Evolutionary conservation across 441 rosid species (phyloP).

Genomic region (Breynia disticha): DNA sequence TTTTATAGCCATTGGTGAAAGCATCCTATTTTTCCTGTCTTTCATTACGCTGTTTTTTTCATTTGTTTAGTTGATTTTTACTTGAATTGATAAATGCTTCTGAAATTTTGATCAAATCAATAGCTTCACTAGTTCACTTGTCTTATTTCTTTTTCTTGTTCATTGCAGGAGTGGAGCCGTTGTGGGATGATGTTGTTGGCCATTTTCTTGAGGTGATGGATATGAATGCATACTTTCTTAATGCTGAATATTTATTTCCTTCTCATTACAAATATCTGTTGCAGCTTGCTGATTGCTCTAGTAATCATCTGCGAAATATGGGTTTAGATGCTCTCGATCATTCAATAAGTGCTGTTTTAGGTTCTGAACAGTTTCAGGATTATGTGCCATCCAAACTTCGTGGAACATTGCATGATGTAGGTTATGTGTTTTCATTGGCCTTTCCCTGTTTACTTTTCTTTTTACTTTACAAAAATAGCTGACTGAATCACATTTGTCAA

Average conservation of each 20-base stretch:
- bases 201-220: conserved; percentile 83
- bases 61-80: no score
- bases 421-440: conserved; percentile 18
- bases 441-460: conserved; percentile 2
- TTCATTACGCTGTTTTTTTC: no score
- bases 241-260: conserved; percentile 17
- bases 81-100: no score
- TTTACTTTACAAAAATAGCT: background rate
- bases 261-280: conserved; percentile 29
- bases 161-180: conserved; percentile 75
- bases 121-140: background rate
- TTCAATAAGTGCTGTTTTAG: conserved; percentile 89
- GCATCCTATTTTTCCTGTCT: no score
- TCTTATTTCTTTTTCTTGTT: conserved; percentile 7
- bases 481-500: conserved; percentile 12
- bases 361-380: conserved; percentile 73
- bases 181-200: conserved; percentile 91
- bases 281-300: conserved; percentile 92
- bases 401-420: conserved; percentile 45
- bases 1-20: no score
- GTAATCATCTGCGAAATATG: conserved; percentile 72
- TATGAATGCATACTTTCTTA: conserved; percentile 15
- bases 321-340: conserved; percentile 93
- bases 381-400: conserved; percentile 31
- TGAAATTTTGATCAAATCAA: no score